Evolutionary conservation across 192 early-diverging fungal genomes (phyloP), one percentile per base, ranked within the genome.

Genomic region (Rhizoclosmatium sp.): DNA sequence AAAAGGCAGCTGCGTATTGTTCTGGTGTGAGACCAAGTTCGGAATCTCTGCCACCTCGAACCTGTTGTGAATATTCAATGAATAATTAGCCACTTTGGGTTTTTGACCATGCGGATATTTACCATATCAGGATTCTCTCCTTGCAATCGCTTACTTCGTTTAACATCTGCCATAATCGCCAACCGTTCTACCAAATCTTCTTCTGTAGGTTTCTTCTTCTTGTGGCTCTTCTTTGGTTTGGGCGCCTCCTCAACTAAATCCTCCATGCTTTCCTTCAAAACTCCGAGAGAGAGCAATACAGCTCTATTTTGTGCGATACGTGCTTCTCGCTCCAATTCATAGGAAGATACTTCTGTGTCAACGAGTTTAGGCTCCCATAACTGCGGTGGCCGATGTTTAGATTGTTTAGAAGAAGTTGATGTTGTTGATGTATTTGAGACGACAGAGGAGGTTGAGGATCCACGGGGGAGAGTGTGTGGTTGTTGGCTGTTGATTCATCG

Each of bases 321-420:
- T 4, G 42, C 59, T 66, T 80, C 78, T 7, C 78, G 69, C 47
- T 80, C 78, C n/a, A 72, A 44, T 66, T 80, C 78, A 47, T 80
- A 80, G 2, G 78, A 60, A 62, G 65, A 69, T 19, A 80, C 70
- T 47, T 51, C 46, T 45, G 5, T 40, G 44, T 75, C 72, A 10
- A 46, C 72, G 61, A 75, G 5, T 39, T 59, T 75, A 23, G 72
- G 72, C 39, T 75, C 19, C 72, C 72, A 75, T 0, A 75, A 56
- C 56, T 19, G 56, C n/a, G 59, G 72, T 2, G 72, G 72, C 39
- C 59, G n/a, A 44, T 68, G 66, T 48, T 68, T 68, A 16, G 66
- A 68, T 68, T 44, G 12, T 21, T 5, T 44, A 12, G 44, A 19
- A 16, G 62, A 23, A 42, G 23, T 65, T 41, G 62, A 5, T 65